Evolutionary conservation across 495 filamentous ascomycete genomes (phyloP), one percentile per base, ranked within the genome.

Genomic region (Sabuloglossum arenarium): DNA sequence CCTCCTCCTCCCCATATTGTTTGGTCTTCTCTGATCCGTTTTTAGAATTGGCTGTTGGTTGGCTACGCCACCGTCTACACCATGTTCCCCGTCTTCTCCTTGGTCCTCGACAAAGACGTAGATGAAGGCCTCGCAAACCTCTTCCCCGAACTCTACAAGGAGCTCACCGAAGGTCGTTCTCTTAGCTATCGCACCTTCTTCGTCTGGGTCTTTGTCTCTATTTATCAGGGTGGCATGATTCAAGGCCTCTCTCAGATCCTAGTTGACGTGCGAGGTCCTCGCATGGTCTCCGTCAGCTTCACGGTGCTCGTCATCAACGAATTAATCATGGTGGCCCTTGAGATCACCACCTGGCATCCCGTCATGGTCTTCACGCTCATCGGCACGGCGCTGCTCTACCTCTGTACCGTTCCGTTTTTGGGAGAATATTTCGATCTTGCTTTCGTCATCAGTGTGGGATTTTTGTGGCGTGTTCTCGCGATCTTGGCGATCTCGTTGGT

Each of bases 51-150:
- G 93, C 78, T 99, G 28, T 78, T 99, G 59, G 90, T 99, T 31
- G 93, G 93, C 52, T 99, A 97, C 65, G 89, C 89, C 1, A 96
- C 89, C 0, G 74, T 97, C 12, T 99, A 99, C 69, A 99, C 93
- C 19, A 94, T 91, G 70, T 74, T 76, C 1, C 93, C 93, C 0
- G 93, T 99, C 39, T 86, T 99, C 64, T 93, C 86, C 0, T 79
- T 99, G n/a, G 90, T 96, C 6, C 79, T 97, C 10, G 93, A 99
- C 66, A 82, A 81, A 57, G 93, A 99, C 63, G 90, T 99, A 25
- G 88, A 95, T 63, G 88, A 95, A 67, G 76, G 81, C 25, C 76
- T 97, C 21, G 87, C 91, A 32, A 94, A 93, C 61, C 76, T 97
- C 30, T 99, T 97, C 66, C 93, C 93, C 2, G 93, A 99, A 63